phyloP scores from a whole-genome alignment of 805 yeast species.

The Yamadazyma scolyti region DNA sequence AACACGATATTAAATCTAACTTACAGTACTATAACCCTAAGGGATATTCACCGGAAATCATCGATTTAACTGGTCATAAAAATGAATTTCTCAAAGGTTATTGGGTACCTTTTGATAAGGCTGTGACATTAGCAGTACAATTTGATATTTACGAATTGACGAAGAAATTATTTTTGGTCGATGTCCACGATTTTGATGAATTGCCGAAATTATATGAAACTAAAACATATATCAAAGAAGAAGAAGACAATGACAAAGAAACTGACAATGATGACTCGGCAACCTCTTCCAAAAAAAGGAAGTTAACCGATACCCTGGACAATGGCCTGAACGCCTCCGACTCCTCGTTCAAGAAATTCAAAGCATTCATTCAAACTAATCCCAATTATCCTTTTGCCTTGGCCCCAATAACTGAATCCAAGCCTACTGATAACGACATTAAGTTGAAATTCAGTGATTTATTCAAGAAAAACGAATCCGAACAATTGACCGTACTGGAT shows the following conservation, averaged over 20 bases:
- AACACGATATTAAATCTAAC: constrained; percentile 30
- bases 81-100: constrained; percentile 28
- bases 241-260: constrained; percentile 5
- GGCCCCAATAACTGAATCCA: constrained; percentile 23
- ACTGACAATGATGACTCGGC: constrained; percentile 13
- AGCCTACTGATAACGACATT: constrained; percentile 27
- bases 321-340: not conserved
- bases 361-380: constrained; percentile 14
- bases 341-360: constrained; percentile 3
- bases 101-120: constrained; percentile 44
- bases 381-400: constrained; percentile 34
- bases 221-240: constrained; percentile 1
- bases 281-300: constrained; percentile 27
- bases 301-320: constrained; percentile 14
- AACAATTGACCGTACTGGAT: constrained; percentile 16
- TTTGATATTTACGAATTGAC: constrained; percentile 37
- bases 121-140: constrained; percentile 33
- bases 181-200: constrained; percentile 41
- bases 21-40: constrained; percentile 22
- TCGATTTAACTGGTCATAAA: constrained; percentile 28
- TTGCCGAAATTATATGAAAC: constrained; percentile 25
- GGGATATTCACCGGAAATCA: constrained; percentile 16
- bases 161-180: constrained; percentile 37
- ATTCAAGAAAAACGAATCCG: constrained; percentile 28
- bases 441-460: constrained; percentile 31